Evolutionary conservation across 495 filamentous ascomycete genomes (phyloP).

Genomic region (Penicillium daleae): DNA sequence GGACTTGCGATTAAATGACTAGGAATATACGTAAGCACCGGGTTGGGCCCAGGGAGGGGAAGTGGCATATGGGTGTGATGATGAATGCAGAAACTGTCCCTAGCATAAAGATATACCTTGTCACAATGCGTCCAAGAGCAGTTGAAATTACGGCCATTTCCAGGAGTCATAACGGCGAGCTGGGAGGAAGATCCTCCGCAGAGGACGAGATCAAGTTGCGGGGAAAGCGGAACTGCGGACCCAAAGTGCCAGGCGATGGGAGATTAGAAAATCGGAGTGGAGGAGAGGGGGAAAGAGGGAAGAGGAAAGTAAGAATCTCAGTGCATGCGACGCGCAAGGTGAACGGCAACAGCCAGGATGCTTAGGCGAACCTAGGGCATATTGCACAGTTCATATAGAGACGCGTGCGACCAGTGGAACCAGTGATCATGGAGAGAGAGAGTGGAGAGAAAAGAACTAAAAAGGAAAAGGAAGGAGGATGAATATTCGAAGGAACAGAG

Average conservation of each 20-base stretch:
- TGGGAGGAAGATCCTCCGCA: slow-evolving; percentile 9
- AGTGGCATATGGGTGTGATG: neutral
- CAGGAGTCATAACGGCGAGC: slow-evolving; percentile 44
- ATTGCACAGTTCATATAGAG: slow-evolving; percentile 24
- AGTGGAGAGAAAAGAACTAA: slow-evolving; percentile 10
- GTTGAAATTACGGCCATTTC: slow-evolving; percentile 50
- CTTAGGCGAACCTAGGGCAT: slow-evolving; percentile 24
- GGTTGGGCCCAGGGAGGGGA: slow-evolving; percentile 3
- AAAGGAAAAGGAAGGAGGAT: neutral
- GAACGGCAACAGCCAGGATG: slow-evolving; percentile 26
- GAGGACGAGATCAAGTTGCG: slow-evolving; percentile 17
- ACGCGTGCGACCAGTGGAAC: neutral
- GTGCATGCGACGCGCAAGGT: slow-evolving; percentile 24
- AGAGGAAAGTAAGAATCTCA: slow-evolving; percentile 14
- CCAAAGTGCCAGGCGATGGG: slow-evolving; percentile 7
- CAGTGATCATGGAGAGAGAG: slow-evolving; percentile 7
- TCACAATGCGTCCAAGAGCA: slow-evolving; percentile 52
- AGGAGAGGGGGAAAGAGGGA: neutral
- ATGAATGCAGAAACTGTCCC: neutral
- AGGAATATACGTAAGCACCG: slow-evolving; percentile 10
- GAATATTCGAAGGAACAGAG: slow-evolving; percentile 10
- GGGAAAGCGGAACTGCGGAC: slow-evolving; percentile 28
- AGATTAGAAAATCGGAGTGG: neutral
- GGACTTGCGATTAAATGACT: slow-evolving; percentile 94
- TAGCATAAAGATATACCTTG: slow-evolving; percentile 38